phyloP scores from a whole-genome alignment of 176 grass and related monocot species.

The Zizania latifolia region DNA sequence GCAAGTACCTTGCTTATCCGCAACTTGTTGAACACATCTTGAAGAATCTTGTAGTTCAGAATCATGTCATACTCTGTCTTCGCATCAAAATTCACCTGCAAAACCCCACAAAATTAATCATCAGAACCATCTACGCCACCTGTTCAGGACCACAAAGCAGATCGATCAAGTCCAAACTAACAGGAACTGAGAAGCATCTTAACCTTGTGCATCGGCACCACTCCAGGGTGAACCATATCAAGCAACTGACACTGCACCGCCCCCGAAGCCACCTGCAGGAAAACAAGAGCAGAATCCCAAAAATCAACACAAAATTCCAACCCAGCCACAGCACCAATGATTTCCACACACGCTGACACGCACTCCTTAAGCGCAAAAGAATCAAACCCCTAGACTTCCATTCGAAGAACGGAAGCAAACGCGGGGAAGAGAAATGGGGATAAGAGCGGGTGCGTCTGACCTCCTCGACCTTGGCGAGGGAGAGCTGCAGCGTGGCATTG shows the following conservation, averaged over 20 bases:
- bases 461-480: slow-evolving; percentile 85
- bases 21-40: slow-evolving; percentile 86
- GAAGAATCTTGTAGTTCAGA: slow-evolving; percentile 89
- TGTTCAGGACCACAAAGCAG: background rate
- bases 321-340: background rate
- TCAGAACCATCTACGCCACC: background rate
- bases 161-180: background rate
- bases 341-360: background rate
- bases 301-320: slow-evolving; percentile 9
- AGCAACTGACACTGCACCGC: slow-evolving; percentile 90
- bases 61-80: slow-evolving; percentile 95
- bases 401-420: background rate
- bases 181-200: background rate
- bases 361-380: background rate
- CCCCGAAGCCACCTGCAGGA: slow-evolving; percentile 66
- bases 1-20: slow-evolving; percentile 54
- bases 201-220: slow-evolving; percentile 95
- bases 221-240: slow-evolving; percentile 85
- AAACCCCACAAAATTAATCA: background rate
- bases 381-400: background rate
- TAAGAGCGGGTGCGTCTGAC: slow-evolving; percentile 9
- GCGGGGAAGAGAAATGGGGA: background rate
- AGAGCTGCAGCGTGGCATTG: slow-evolving; percentile 82
- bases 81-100: slow-evolving; percentile 91
- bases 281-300: background rate